Conservation (phyloP, 1,284 basidiomycete genomes). For the Inonotus obliquus region DNA sequence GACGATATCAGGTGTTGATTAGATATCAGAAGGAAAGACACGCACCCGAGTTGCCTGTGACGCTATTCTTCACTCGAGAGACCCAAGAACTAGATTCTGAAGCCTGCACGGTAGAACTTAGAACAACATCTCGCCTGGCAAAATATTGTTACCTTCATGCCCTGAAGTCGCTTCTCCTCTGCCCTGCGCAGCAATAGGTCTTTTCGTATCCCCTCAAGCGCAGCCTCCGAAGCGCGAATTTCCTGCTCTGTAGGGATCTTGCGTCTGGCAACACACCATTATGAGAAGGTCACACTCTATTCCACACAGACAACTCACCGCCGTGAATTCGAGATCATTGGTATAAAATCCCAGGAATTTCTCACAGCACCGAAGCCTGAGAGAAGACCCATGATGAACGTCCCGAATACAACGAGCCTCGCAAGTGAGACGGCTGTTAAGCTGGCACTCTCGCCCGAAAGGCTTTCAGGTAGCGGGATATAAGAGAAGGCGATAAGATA, state of each 20-base stretch:
- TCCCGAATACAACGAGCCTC: conserved; percentile 71
- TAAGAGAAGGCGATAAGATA: conserved; percentile 59
- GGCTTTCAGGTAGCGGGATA: conserved; percentile 56
- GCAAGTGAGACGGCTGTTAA: conserved; percentile 42
- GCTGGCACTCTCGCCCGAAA: conserved; percentile 36
- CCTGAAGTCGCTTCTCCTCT: conserved; percentile 11
- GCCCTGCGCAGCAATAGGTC: conserved; percentile 8
- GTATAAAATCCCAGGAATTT: conserved; percentile 50
- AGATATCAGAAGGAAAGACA: conserved; percentile 3
- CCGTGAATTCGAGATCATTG: conserved; percentile 23
- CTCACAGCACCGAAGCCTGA: conserved; percentile 73
- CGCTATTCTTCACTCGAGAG: conserved; percentile 21
- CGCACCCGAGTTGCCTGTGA: conserved; percentile 20
- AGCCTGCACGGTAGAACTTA: background rate
- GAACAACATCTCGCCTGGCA: background rate
- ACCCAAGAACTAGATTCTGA: conserved; percentile 22
- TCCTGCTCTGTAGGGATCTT: conserved; percentile 20
- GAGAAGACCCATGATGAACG: conserved; percentile 62
- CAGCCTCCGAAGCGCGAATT: conserved; percentile 8
- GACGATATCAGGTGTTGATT: conserved; percentile 25
- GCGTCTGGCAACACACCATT: conserved; percentile 20
- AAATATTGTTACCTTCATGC: background rate
- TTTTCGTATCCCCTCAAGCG: conserved; percentile 12
- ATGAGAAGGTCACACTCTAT: background rate
- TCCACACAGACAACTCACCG: conserved; percentile 18